Evolutionary conservation across 352 stramenopile genomes (phyloP).

Genomic region (Phytophthora pistaciae): DNA sequence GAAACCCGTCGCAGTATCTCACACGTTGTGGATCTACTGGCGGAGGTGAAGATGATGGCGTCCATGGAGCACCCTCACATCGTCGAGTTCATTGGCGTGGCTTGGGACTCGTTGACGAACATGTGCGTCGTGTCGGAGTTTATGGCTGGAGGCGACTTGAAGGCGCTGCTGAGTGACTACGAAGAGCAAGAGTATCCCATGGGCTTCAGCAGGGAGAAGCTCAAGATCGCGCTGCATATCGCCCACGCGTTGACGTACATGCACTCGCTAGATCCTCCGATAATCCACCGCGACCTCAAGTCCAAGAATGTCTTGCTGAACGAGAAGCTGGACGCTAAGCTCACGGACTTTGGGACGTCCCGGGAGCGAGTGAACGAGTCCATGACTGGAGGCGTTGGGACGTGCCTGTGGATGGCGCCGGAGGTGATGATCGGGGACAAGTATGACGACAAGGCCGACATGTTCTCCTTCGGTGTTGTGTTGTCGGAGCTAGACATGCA

Average conservation of each 20-base stretch:
- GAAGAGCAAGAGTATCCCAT: conserved; percentile 22
- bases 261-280: conserved; percentile 42
- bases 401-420: conserved; percentile 51
- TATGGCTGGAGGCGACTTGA: conserved; percentile 65
- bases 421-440: conserved; percentile 49
- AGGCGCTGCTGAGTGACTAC: conserved; percentile 42
- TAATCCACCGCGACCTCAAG: conserved; percentile 64
- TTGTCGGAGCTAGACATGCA: conserved; percentile 47
- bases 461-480: conserved; percentile 57
- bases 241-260: conserved; percentile 51
- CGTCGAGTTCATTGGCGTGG: conserved; percentile 58
- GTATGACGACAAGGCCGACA: conserved; percentile 53
- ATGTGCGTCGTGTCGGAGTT: conserved; percentile 66
- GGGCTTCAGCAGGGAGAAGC: conserved; percentile 46
- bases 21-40: conserved; percentile 43
- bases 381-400: conserved; percentile 48
- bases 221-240: conserved; percentile 47
- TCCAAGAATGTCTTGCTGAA: conserved; percentile 61
- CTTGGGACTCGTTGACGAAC: conserved; percentile 56
- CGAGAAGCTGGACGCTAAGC: conserved; percentile 44
- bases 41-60: conserved; percentile 59
- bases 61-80: conserved; percentile 54
- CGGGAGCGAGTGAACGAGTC: conserved; percentile 35
- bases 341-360: conserved; percentile 55
- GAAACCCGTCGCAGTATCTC: conserved; percentile 42